Evolutionary conservation across 2,329 filamentous ascomycete species (phyloP).

Genomic region (Metarhizium brunneum): DNA sequence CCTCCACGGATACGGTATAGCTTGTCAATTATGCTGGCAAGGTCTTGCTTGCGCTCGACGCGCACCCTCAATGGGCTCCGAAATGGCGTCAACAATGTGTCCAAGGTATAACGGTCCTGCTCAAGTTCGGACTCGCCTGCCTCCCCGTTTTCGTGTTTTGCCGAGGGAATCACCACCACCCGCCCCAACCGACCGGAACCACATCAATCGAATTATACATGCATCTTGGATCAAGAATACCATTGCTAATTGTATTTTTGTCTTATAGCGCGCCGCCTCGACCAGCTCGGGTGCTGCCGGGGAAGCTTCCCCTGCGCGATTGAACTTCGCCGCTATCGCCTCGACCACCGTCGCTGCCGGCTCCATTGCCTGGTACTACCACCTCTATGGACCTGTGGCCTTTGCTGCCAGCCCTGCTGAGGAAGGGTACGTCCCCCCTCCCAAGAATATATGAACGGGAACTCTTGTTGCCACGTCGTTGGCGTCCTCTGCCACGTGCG

Average conservation of each 20-base stretch:
- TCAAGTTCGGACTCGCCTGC: not conserved
- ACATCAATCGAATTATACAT: slow-evolving; percentile 20
- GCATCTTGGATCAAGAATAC: slow-evolving; percentile 10
- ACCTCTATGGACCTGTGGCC: slow-evolving; percentile 82
- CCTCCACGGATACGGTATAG: slow-evolving; percentile 28
- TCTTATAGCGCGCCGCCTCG: slow-evolving; percentile 53
- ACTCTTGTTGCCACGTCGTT: not conserved
- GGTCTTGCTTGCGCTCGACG: slow-evolving; percentile 81
- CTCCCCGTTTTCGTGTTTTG: slow-evolving; percentile 5
- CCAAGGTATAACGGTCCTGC: slow-evolving; percentile 54
- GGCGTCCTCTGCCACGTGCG: slow-evolving; percentile 13
- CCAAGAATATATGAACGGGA: not conserved
- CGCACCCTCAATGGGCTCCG: slow-evolving; percentile 73
- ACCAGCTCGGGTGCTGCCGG: slow-evolving; percentile 65
- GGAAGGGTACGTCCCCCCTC: slow-evolving; percentile 76
- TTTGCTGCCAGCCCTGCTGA: slow-evolving; percentile 88
- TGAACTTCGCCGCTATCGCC: slow-evolving; percentile 79
- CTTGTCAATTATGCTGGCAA: slow-evolving; percentile 75
- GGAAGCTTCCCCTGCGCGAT: slow-evolving; percentile 62
- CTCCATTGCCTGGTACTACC: slow-evolving; percentile 94
- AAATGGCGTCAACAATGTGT: slow-evolving; percentile 61
- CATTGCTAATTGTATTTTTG: slow-evolving; percentile 29
- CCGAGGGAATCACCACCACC: slow-evolving; percentile 21
- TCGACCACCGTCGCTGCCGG: slow-evolving; percentile 81
- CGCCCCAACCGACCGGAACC: slow-evolving; percentile 13